phyloP scores from a whole-genome alignment of 1,284 basidiomycete genomes.

The Boletus sp. region DNA sequence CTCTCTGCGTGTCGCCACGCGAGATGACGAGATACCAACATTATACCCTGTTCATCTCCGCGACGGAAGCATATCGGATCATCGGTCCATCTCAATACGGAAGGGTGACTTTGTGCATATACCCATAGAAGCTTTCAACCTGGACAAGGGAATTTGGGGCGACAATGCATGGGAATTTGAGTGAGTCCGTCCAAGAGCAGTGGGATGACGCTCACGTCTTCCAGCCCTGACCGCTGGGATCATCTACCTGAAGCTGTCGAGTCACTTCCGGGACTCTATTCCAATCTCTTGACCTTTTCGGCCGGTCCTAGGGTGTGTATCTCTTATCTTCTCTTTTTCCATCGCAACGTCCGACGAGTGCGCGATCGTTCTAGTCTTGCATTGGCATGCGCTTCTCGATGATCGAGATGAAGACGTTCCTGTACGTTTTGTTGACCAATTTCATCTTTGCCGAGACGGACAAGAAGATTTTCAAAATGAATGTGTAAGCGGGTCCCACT shows the following conservation, averaged over 20 bases:
- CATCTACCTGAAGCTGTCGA: constrained; percentile 60
- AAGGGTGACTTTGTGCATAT: constrained; percentile 74
- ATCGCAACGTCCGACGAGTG: not conserved
- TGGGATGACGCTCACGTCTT: constrained; percentile 1
- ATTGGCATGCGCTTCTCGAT: constrained; percentile 75
- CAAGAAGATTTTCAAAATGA: constrained; percentile 58
- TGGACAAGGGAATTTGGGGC: constrained; percentile 73
- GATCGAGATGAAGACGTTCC: constrained; percentile 74
- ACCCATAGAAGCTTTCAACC: constrained; percentile 72
- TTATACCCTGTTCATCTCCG: constrained; percentile 56
- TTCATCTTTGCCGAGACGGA: constrained; percentile 59
- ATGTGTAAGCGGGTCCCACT: constrained; percentile 52
- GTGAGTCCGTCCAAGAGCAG: constrained; percentile 38
- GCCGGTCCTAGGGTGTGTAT: constrained; percentile 68
- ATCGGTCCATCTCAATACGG: constrained; percentile 45
- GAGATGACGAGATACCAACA: constrained; percentile 72
- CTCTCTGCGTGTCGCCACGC: constrained; percentile 67
- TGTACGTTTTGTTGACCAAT: constrained; percentile 63
- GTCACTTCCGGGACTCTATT: constrained; percentile 63
- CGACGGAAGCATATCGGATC: constrained; percentile 45
- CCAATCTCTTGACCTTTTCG: constrained; percentile 70
- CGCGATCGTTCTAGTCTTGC: constrained; percentile 52
- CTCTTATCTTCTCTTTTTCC: not conserved
- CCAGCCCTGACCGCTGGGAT: constrained; percentile 76
- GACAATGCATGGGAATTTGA: constrained; percentile 71